Evolutionary conservation across 306 rosid species (phyloP).

Genomic region (Pterocarpus santalinus): DNA sequence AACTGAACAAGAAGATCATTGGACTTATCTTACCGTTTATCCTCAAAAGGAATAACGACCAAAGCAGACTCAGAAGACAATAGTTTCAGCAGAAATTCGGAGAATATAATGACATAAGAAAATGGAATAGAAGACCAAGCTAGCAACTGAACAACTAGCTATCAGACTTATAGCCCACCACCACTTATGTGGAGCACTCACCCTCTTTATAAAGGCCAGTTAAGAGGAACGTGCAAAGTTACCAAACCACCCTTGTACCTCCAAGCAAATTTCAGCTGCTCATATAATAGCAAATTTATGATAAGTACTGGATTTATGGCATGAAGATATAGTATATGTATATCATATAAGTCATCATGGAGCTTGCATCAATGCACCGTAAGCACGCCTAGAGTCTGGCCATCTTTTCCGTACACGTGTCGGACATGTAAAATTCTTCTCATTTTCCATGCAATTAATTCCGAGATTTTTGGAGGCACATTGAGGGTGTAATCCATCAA

Average conservation of each 20-base stretch:
- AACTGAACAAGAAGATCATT: not conserved
- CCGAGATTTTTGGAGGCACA: conserved; percentile 11
- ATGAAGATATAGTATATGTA: too few relatives aligned
- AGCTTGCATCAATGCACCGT: not conserved
- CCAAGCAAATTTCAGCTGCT: not conserved
- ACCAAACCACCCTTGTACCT: conserved; percentile 58
- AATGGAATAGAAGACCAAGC: not conserved
- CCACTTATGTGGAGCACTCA: conserved; percentile 30
- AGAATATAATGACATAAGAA: conserved; percentile 21
- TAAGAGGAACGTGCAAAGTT: conserved; percentile 37
- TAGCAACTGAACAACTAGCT: not conserved
- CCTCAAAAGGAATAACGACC: not conserved
- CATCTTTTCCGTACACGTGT: conserved; percentile 70
- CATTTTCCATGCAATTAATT: conserved; percentile 39
- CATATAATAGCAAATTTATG: conserved; percentile 42
- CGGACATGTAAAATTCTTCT: conserved; percentile 13
- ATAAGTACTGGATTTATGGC: conserved; percentile 12
- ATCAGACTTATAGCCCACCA: not conserved
- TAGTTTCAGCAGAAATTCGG: conserved; percentile 24
- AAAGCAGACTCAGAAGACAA: conserved; percentile 27
- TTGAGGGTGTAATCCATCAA: not conserved
- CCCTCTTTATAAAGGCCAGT: conserved; percentile 51
- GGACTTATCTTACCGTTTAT: conserved; percentile 24
- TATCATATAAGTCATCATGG: too few relatives aligned
- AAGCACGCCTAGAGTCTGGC: conserved; percentile 4